Evolutionary conservation across 306 rosid species (phyloP).

Genomic region (Casuarina glauca): DNA sequence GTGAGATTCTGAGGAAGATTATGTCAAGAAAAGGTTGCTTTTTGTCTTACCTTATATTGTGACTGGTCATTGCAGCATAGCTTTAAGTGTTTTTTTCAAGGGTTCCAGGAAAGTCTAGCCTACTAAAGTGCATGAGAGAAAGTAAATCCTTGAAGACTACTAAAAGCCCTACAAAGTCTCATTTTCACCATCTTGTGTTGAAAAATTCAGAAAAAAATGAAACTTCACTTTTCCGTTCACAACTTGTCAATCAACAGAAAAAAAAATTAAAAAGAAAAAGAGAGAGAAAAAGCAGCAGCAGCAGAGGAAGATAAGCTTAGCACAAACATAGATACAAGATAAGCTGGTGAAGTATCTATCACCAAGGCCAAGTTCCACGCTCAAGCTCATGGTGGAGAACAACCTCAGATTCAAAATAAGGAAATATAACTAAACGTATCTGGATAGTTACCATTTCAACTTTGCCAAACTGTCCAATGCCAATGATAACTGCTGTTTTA

Average conservation of each 20-base stretch:
- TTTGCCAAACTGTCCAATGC: not conserved
- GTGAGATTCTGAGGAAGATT: not conserved
- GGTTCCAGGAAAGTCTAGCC: too few species aligned
- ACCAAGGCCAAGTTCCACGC: not conserved
- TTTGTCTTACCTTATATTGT: not conserved
- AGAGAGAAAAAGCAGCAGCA: not conserved
- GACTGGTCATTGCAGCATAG: constrained; percentile 8
- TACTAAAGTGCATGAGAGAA: not conserved
- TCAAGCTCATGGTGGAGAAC: not conserved
- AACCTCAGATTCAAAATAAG: not conserved
- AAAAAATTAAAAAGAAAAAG: too few species aligned
- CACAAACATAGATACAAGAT: not conserved
- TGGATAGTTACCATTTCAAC: not conserved
- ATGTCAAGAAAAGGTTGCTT: not conserved
- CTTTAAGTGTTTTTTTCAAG: too few species aligned
- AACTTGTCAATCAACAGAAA: not conserved
- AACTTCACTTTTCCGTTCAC: not conserved
- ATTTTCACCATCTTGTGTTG: not conserved
- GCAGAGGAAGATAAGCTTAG: not conserved
- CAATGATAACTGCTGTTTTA: not conserved
- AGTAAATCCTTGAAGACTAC: not conserved
- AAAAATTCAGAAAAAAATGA: not conserved
- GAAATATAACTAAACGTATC: not conserved
- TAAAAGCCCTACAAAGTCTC: not conserved
- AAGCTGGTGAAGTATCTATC: not conserved